phyloP scores from a whole-genome alignment of 139 green algal genomes.

The Marvania coccoides region DNA sequence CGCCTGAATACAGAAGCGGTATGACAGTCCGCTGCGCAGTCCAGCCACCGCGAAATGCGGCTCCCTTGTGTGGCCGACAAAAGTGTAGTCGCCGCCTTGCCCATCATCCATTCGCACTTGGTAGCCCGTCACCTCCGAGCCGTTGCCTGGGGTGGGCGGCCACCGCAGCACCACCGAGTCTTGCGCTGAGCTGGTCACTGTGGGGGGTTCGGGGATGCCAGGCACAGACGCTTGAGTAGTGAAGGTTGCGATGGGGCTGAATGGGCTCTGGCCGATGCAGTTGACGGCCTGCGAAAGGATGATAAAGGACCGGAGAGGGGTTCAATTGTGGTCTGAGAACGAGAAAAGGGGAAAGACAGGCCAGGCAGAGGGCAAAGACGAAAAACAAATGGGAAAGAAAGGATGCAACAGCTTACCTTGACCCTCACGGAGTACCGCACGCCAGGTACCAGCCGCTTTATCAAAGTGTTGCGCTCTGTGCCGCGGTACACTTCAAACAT shows the following conservation, averaged over 20 bases:
- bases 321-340: no score
- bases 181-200: not conserved
- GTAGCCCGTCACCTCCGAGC: conserved; percentile 45
- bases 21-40: conserved; percentile 41
- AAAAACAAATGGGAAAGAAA: no score
- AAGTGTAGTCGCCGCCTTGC: conserved; percentile 18
- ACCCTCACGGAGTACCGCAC: conserved; percentile 38
- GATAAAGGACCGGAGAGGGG: no score
- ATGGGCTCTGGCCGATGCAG: conserved; percentile 35
- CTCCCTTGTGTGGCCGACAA: conserved; percentile 23
- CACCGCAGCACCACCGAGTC: conserved; percentile 29
- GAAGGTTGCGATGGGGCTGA: conserved; percentile 44
- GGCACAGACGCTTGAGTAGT: conserved; percentile 58
- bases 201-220: conserved; percentile 21
- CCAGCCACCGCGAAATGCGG: conserved; percentile 1
- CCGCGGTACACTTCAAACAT: conserved; percentile 46
- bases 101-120: conserved; percentile 59
- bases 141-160: conserved; percentile 38
- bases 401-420: conserved; percentile 29
- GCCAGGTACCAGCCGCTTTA: conserved; percentile 37
- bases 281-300: conserved; percentile 37
- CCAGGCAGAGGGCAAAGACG: no score
- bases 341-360: no score
- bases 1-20: conserved; percentile 56
- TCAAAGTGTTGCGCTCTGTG: conserved; percentile 34